Evolutionary conservation across 495 filamentous ascomycete genomes (phyloP).

Genomic region (Trichoderma gamsii): DNA sequence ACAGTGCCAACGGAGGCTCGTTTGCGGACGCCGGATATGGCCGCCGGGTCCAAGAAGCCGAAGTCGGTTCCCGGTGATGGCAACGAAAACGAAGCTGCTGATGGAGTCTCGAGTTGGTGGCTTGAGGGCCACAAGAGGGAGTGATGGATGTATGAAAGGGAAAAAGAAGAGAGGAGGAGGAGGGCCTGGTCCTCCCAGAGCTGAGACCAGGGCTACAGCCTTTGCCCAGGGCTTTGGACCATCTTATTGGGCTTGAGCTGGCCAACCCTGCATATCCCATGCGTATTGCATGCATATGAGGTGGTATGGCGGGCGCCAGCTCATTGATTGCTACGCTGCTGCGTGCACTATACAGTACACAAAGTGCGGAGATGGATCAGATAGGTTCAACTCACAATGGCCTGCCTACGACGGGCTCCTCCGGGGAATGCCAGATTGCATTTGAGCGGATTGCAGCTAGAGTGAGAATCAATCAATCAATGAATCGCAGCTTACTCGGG

Average conservation of each 20-base stretch:
- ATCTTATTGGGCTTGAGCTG: not conserved
- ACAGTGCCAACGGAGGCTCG: not conserved
- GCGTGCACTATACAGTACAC: not conserved
- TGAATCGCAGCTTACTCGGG: too few species aligned
- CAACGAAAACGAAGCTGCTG: not conserved
- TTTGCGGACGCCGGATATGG: too few species aligned
- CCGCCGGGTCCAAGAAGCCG: too few species aligned
- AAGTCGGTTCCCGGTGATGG: too few species aligned
- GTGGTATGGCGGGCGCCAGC: not conserved
- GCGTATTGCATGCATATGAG: not conserved
- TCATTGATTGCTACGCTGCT: not conserved
- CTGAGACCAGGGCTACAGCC: not conserved
- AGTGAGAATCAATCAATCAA: too few species aligned
- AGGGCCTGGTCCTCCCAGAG: not conserved
- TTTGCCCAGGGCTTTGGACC: not conserved
- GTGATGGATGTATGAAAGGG: not conserved
- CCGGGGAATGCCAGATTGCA: not conserved
- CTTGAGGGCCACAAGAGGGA: not conserved
- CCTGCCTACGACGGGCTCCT: not conserved
- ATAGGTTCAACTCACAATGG: too few species aligned
- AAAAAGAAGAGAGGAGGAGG: not conserved
- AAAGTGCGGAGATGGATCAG: too few species aligned
- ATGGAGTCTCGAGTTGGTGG: not conserved
- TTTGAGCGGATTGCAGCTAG: too few species aligned
- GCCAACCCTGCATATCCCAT: not conserved